Percentiles rank a stretch among this genome's conserved stretches.
These are phyloP conservation scores for Diaporthe caulivora DNA, from an alignment of 2,329 filamentous ascomycete genomes.

Conservation along the genomic window DNA sequence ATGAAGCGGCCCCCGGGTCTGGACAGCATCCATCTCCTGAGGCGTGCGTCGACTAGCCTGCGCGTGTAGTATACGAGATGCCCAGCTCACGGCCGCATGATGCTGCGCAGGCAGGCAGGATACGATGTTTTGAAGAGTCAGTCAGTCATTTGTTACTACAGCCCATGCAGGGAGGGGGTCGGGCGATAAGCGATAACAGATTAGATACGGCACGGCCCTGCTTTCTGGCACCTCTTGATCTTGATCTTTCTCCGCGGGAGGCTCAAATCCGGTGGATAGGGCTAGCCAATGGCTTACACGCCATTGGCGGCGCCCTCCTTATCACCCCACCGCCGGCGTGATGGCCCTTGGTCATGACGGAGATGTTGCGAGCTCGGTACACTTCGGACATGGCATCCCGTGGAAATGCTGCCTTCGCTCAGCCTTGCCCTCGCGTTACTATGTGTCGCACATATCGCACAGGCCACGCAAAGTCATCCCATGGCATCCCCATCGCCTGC, in stretches of 20 bases:
- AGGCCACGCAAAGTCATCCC: constrained; percentile 3
- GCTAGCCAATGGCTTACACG: constrained; percentile 30
- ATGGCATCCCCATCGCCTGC: background rate
- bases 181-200: constrained; percentile 18
- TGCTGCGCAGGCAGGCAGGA: too few species aligned
- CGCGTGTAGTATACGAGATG: too few species aligned
- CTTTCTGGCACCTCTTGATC: background rate
- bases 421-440: background rate
- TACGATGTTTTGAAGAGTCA: too few species aligned
- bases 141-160: too few species aligned
- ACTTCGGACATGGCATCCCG: constrained; percentile 24
- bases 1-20: too few species aligned
- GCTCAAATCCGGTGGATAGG: constrained; percentile 28
- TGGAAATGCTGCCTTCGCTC: constrained; percentile 27
- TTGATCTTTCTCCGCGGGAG: constrained; percentile 36
- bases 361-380: constrained; percentile 22
- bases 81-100: too few species aligned
- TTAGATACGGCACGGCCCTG: background rate
- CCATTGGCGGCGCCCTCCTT: constrained; percentile 29
- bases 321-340: constrained; percentile 30
- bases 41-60: background rate
- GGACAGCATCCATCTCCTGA: too few species aligned
- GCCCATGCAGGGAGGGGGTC: background rate
- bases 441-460: constrained; percentile 16
- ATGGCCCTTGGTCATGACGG: constrained; percentile 21